Evolutionary conservation across 2,329 filamentous ascomycete species (phyloP), one percentile per base, ranked within the genome.

Genomic region (Meredithiella fracta): DNA sequence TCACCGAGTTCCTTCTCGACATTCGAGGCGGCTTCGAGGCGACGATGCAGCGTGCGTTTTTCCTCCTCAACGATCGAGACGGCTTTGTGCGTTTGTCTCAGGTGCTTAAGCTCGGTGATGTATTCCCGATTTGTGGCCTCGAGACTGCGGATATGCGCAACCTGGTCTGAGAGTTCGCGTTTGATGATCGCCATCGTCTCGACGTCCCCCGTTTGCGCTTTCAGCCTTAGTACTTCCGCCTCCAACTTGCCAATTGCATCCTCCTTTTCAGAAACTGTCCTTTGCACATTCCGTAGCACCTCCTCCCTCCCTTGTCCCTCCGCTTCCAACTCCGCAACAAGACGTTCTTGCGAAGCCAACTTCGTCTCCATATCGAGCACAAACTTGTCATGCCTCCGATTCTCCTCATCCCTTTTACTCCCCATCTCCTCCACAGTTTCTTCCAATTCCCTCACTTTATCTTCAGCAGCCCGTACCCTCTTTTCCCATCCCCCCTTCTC

Each of bases 1-100:
- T 95, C 91, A 8, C 79, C 76, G 11, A 97, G 73, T 64, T 96
- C 86, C 26, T 78, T 74, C 63, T 92, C 81, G 8, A 95, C 64
- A 11, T 79, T 74, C 57, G 86, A 80, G 67, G 91, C 83, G 38
- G 84, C 73, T 59, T 87, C 81, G 1, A 98, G 67, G 64, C 82
- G 87, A 31, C 82, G 80, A 66, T 92, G 84, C 22, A 98, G 70
- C 0, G 81, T 79, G 60, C 86, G 77, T 72, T 97, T 97, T 71
- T 98, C 89, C 67, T 98, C 92, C 65, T 98, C 89, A 0, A 97
- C 85, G 1, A 98, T 79, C 64, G 95, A 87, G 1, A 95, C 83
- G n/a, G 86, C 87, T 68, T 86, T 91, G 66, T 89, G 83, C 2
- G 84, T 71, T 61, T 89, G 85, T 14, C 89, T 83, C 38, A 94